Evolutionary conservation across 2,329 filamentous ascomycete genomes (phyloP).

Genomic region (Bipolaris oryzae): DNA sequence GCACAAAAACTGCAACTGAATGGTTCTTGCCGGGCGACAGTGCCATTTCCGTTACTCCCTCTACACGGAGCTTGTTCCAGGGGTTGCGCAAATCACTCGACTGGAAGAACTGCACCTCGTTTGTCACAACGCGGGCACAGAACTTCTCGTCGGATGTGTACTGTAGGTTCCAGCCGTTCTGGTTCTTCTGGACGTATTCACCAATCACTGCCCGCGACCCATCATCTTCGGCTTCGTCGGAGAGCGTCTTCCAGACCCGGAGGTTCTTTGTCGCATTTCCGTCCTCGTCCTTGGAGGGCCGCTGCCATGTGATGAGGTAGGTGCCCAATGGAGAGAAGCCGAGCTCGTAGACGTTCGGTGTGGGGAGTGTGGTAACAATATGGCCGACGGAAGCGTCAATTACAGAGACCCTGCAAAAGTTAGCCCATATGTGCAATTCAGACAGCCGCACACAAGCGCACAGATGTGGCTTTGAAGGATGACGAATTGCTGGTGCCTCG

Average conservation of each 20-base stretch:
- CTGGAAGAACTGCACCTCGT: conserved; percentile 97
- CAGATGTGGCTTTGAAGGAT: conserved; percentile 4
- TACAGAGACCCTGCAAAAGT: conserved; percentile 69
- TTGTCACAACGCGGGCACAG: conserved; percentile 91
- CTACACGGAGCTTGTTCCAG: conserved; percentile 93
- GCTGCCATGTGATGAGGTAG: conserved; percentile 96
- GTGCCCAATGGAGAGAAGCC: conserved; percentile 92
- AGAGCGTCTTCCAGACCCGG: conserved; percentile 90
- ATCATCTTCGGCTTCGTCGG: conserved; percentile 65
- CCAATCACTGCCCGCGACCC: conserved; percentile 77
- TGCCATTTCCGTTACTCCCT: conserved; percentile 88
- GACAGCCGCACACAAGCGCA: not conserved
- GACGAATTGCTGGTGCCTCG: not conserved
- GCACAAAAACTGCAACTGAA: conserved; percentile 92
- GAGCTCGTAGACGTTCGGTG: conserved; percentile 88
- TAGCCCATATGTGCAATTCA: conserved; percentile 8
- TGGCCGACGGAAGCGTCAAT: conserved; percentile 80
- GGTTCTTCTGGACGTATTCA: conserved; percentile 92
- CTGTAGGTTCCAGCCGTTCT: conserved; percentile 96
- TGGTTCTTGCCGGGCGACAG: conserved; percentile 88
- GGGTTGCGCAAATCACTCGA: conserved; percentile 82
- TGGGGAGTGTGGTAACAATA: conserved; percentile 74
- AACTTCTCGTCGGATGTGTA: conserved; percentile 93
- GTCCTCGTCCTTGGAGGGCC: conserved; percentile 87
- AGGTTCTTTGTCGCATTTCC: conserved; percentile 95